Evolutionary conservation across 73 alveolate genomes (phyloP), one percentile per base, ranked within the genome.

Genomic region (Durusdinium trenchii): DNA sequence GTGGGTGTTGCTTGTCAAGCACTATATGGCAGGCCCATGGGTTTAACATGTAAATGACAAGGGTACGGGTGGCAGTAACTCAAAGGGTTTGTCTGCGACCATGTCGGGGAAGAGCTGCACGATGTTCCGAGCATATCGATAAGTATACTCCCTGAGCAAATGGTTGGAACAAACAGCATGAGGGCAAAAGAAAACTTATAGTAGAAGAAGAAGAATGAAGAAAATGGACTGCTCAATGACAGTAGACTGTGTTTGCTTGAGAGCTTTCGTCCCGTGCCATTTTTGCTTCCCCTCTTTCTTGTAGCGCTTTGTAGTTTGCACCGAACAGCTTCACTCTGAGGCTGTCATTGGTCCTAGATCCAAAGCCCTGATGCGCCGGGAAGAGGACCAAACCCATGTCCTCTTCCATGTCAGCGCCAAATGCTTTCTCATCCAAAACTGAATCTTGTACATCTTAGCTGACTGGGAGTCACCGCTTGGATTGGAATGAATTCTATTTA

Each of bases 371-470:
- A 89, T 64, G 3, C 38, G 9, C 35, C 57, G 1, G 0, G 96
- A 89, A 4, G 69, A 32, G 23, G 75, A 43, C 96, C 96, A 89
- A 10, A 46, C 1, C 96, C 96, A 89, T 10, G 96, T 89, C 14
- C 96, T 85, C 35, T 89, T 89, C 96, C 96, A 89, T 6, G 96
- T 89, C 2, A n/a, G n/a, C 1, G 86, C 36, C 1, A 16, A 5
- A 48, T 54, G 78, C 42, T 89, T 89, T 28, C 73, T 43, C 96
- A 89, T 89, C 96, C 96, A 89, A 30, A 89, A 43, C 2, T 71
- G 35, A 1, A 40, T n/a, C 32, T 89, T 89, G 75, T 9, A 89
- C 3, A 69, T 16, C 96, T 86, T 43, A 45, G 95, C 18, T 60
- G 42, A 26, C 6, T 1, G 43, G 5, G 16, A 54, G 57, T 2